phyloP scores from a whole-genome alignment of 1,284 basidiomycete genomes.

The Phylloboletellus chloephorus region DNA sequence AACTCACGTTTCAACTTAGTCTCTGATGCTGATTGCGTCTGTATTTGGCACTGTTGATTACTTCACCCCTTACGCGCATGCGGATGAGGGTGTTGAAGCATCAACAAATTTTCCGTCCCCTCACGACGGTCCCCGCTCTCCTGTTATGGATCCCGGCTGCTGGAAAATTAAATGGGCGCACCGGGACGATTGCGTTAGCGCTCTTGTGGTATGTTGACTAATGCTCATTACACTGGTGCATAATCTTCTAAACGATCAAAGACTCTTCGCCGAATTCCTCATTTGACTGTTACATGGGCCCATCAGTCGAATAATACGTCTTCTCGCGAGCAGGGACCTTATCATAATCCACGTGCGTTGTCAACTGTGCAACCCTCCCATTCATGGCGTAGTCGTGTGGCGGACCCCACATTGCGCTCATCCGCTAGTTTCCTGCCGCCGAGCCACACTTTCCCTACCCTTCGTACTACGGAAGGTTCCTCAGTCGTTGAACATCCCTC shows the following conservation, averaged over 20 bases:
- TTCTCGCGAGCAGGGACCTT: constrained; percentile 17
- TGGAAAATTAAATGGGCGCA: constrained; percentile 76
- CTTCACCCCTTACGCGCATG: constrained; percentile 27
- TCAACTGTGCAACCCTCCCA: constrained; percentile 11
- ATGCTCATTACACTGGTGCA: constrained; percentile 1
- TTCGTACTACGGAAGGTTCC: constrained; percentile 4
- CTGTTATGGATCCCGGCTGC: constrained; percentile 51
- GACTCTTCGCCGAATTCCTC: constrained; percentile 63
- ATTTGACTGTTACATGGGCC: constrained; percentile 73
- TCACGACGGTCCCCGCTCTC: constrained; percentile 49
- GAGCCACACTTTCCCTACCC: constrained; percentile 22
- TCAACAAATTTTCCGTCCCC: constrained; percentile 38
- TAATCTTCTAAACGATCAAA: constrained; percentile 25
- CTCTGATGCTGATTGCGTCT: constrained; percentile 41
- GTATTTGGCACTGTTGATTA: constrained; percentile 56
- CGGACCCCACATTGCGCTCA: constrained; percentile 9
- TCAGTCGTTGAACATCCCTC: constrained; percentile 4
- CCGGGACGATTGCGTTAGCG: constrained; percentile 66
- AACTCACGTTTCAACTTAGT: constrained; percentile 27
- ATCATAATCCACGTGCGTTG: constrained; percentile 14
- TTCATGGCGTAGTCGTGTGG: constrained; percentile 24
- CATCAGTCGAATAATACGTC: constrained; percentile 41
- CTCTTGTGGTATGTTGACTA: constrained; percentile 50
- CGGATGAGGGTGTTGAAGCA: constrained; percentile 19
- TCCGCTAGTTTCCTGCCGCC: constrained; percentile 19